Base-by-base conservation (phyloP, 2,329 filamentous ascomycete species). In the Chaetomiaceae sp. region DNA sequence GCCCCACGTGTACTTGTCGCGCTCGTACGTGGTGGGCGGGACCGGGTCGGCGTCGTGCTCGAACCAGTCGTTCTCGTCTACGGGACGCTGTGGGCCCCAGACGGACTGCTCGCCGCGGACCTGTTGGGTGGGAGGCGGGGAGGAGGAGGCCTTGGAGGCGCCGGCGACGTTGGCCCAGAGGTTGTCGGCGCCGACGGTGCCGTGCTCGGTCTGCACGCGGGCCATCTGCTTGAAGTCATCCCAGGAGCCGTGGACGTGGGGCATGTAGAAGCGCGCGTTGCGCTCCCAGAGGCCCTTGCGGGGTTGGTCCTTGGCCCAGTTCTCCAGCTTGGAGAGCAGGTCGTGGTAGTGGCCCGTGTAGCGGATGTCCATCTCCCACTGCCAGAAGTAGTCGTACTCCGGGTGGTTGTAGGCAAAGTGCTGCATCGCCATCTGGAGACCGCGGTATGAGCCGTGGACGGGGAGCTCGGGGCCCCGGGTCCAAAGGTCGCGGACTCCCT, bases 301-400 rank as follows among this genome's bases (percentile, higher is more conserved):
- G 1, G 88, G 87, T 68, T 93, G 88, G 41, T 79, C 70, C 57
- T 76, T 80, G 14, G 86, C 78, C 85, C 86, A 93, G 39, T 73
- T 70, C 60, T 81, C 77, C 33, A 89, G 71, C 63, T 85, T 85
- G 58, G 82, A 78, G 62, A 92, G 79, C 17, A 89, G 68, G 55
- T 88, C 81, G 58, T 86, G 90, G 72, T 87, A 92, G 68, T 96
- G 89, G 31, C 90, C 89, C 0, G 87, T 93, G 67, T 95, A 95
- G 25, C 89, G 84, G 39, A 91, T 82, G 62, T 96, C 90, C 85
- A 95, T 92, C 68, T 96, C 90, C 88, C 90, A 95, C 59, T 95
- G 88, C 90, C 90, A 96, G 68, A 90, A 89, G 70, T 83, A 88
- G 42, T 95, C 89, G 63, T 91, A 96, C 66, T 95, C 90, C 1